A percentile compares a stretch with the other conserved stretches of the same genome.
phyloP scores from a whole-genome alignment of 23 red algal species.

The Gracilaria vermiculophylla region DNA sequence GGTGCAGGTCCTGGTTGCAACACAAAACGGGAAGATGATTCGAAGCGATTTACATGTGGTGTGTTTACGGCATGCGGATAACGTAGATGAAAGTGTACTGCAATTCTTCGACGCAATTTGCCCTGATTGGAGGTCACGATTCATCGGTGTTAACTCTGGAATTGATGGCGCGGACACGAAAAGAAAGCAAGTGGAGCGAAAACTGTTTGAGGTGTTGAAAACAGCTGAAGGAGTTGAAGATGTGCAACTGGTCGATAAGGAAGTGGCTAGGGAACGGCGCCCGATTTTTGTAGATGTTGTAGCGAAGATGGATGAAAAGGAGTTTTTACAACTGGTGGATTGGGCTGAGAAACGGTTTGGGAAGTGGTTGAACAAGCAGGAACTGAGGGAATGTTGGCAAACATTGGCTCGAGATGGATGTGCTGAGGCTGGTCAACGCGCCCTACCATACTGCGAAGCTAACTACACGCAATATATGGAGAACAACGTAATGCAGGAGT shows the following conservation, averaged over 20 bases:
- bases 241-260: background rate
- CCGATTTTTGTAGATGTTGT: background rate
- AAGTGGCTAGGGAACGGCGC: background rate
- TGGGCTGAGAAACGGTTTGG: background rate
- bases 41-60: background rate
- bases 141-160: background rate
- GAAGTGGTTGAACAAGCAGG: background rate
- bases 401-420: background rate
- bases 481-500: background rate
- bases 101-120: constrained; percentile 2
- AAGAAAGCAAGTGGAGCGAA: background rate
- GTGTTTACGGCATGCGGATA: background rate
- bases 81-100: background rate
- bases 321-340: background rate
- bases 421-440: background rate
- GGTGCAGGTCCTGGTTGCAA: background rate
- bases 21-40: background rate
- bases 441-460: background rate
- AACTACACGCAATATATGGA: background rate
- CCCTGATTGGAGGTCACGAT: background rate
- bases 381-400: background rate
- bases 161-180: background rate
- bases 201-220: background rate
- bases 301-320: background rate
- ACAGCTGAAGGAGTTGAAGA: background rate